Evolutionary conservation across 352 stramenopile genomes (phyloP).

Genomic region (Phytophthora uliginosa): DNA sequence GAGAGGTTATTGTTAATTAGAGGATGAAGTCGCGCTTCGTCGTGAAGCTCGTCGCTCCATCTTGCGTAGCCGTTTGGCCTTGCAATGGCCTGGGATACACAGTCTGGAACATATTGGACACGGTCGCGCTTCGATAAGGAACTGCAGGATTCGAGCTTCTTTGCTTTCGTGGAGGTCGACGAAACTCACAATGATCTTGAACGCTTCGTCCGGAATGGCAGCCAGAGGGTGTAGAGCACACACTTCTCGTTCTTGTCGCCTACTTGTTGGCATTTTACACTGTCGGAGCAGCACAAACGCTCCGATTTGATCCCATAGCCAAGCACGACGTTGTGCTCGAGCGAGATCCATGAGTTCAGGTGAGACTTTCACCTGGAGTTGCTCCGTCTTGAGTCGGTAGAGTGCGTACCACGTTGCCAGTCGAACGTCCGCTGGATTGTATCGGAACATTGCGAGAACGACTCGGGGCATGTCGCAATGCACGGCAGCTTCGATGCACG

Average conservation of each 20-base stretch:
- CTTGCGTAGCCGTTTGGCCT: constrained; percentile 24
- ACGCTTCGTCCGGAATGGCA: constrained; percentile 21
- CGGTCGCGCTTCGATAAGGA: constrained; percentile 28
- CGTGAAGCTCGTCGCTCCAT: constrained; percentile 21
- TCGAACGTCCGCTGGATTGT: constrained; percentile 20
- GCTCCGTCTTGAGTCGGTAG: constrained; percentile 12
- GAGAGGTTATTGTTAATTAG: not conserved
- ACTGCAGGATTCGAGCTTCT: constrained; percentile 20
- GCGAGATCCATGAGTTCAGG: constrained; percentile 16
- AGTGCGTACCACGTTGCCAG: constrained; percentile 33
- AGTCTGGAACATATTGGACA: constrained; percentile 20
- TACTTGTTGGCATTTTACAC: not conserved
- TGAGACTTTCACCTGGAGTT: constrained; percentile 15
- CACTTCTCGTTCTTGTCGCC: not conserved
- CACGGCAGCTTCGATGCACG: constrained; percentile 33
- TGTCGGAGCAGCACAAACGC: constrained; percentile 19
- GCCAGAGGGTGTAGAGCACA: constrained; percentile 3
- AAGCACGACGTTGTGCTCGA: constrained; percentile 13
- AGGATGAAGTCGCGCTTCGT: not conserved
- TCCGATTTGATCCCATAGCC: constrained; percentile 29
- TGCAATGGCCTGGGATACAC: constrained; percentile 28
- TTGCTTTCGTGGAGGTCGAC: constrained; percentile 22
- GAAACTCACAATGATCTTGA: constrained; percentile 29
- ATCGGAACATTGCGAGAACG: constrained; percentile 23
- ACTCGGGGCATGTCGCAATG: constrained; percentile 10